phyloP scores from a whole-genome alignment of 345 rosid species.

The Rhodamnia rubescens region DNA sequence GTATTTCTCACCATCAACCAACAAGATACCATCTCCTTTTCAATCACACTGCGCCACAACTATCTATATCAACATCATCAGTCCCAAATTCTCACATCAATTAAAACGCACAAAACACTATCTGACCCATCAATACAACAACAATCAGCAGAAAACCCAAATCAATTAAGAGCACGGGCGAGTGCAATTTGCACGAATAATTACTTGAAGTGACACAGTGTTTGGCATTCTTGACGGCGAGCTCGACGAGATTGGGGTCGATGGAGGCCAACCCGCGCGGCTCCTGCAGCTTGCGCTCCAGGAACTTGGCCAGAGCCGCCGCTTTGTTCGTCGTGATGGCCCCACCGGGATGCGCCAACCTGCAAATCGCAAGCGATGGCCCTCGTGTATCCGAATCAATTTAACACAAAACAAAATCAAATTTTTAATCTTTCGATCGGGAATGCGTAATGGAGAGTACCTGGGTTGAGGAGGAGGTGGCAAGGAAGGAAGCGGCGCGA shows the following conservation, averaged over 20 bases:
- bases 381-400: background rate
- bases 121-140: background rate
- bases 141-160: background rate
- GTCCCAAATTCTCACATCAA: background rate
- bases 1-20: background rate
- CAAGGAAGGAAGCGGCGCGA: slow-evolving; percentile 76
- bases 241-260: slow-evolving; percentile 64
- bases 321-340: slow-evolving; percentile 94
- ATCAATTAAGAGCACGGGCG: background rate
- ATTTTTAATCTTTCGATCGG: background rate
- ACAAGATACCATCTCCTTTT: background rate
- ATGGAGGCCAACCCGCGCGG: slow-evolving; percentile 67
- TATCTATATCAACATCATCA: background rate
- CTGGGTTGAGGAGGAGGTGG: slow-evolving; percentile 36
- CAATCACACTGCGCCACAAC: background rate
- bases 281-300: slow-evolving; percentile 81
- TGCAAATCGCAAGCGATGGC: background rate
- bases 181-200: background rate
- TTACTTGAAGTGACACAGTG: background rate
- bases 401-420: background rate
- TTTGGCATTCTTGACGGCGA: slow-evolving; percentile 74
- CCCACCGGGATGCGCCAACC: slow-evolving; percentile 93
- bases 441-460: slow-evolving; percentile 4
- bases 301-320: slow-evolving; percentile 81
- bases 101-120: background rate